Percentiles rank a stretch among this genome's conserved stretches.
phyloP scores from a whole-genome alignment of 75 land plant species.

The Ceratopteris richardii region DNA sequence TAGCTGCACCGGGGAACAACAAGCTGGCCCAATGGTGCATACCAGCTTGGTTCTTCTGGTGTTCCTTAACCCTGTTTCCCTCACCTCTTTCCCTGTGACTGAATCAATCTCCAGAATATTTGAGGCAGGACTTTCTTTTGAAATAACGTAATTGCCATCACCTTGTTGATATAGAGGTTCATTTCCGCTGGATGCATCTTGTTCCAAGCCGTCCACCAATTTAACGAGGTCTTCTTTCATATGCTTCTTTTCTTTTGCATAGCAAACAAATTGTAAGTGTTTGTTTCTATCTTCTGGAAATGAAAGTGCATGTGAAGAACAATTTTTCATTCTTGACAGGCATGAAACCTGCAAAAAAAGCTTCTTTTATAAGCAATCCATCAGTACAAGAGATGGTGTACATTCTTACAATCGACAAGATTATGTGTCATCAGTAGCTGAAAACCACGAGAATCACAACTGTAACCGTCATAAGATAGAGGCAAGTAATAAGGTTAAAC shows the following conservation, averaged over 20 bases:
- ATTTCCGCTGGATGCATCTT: neutral
- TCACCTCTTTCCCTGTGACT: conserved; percentile 83
- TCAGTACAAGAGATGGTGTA: too few relatives aligned
- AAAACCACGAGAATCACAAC: too few relatives aligned
- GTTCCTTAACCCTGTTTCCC: conserved; percentile 87
- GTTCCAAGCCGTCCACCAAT: neutral
- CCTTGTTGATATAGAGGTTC: too few relatives aligned
- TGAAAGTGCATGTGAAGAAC: too few relatives aligned
- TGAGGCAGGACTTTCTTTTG: neutral
- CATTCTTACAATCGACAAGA: too few relatives aligned
- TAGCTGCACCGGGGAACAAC: conserved; percentile 67
- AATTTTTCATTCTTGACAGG: too few relatives aligned
- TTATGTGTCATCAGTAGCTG: too few relatives aligned
- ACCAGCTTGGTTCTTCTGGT: conserved; percentile 87
- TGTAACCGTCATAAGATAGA: too few relatives aligned
- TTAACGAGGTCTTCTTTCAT: neutral
- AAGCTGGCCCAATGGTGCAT: conserved; percentile 90
- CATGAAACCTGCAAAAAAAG: too few relatives aligned
- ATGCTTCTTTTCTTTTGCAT: neutral
- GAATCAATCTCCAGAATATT: conserved; percentile 56
- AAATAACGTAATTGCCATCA: neutral
- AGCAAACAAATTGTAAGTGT: neutral
- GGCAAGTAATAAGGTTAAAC: too few relatives aligned
- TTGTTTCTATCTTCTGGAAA: neutral
- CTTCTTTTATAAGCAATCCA: too few relatives aligned